phyloP scores from a whole-genome alignment of 1,284 basidiomycete genomes.

The Cryptococcus maquisensis region DNA sequence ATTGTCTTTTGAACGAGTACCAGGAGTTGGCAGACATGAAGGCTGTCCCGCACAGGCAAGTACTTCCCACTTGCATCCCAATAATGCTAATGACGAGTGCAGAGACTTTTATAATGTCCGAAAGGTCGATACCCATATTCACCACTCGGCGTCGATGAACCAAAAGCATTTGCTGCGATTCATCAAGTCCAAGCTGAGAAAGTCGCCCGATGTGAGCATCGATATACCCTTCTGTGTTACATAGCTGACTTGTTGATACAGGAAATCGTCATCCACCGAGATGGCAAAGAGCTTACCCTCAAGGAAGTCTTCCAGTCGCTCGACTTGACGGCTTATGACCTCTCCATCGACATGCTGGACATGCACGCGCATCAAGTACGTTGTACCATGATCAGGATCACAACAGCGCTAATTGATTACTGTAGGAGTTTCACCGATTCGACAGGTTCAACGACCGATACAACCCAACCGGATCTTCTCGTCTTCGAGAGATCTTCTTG shows the following conservation, averaged over 20 bases:
- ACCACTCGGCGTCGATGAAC: slow-evolving; percentile 98
- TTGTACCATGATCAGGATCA: not conserved
- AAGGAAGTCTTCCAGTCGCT: slow-evolving; percentile 93
- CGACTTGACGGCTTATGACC: slow-evolving; percentile 91
- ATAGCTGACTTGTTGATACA: slow-evolving; percentile 39
- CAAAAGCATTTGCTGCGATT: slow-evolving; percentile 99
- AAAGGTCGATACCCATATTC: slow-evolving; percentile 98
- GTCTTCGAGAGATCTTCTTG: slow-evolving; percentile 93
- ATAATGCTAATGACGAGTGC: not conserved
- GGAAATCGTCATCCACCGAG: slow-evolving; percentile 95
- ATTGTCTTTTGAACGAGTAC: slow-evolving; percentile 86
- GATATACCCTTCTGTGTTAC: not conserved
- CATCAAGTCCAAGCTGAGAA: slow-evolving; percentile 85
- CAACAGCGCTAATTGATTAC: not conserved
- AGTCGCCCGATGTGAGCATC: slow-evolving; percentile 50
- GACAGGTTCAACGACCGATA: slow-evolving; percentile 78
- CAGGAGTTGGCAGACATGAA: slow-evolving; percentile 97
- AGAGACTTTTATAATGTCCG: slow-evolving; percentile 98
- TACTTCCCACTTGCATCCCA: not conserved
- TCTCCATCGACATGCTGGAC: slow-evolving; percentile 97
- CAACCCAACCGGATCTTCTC: slow-evolving; percentile 69
- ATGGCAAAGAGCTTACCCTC: slow-evolving; percentile 83
- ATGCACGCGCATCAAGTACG: slow-evolving; percentile 92
- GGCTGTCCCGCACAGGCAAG: slow-evolving; percentile 68
- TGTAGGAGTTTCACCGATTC: slow-evolving; percentile 80